A percentile compares a stretch with the other conserved stretches of the same genome.
phyloP scores from a whole-genome alignment of 2,329 filamentous ascomycete genomes.

The Alternaria consortialis region DNA sequence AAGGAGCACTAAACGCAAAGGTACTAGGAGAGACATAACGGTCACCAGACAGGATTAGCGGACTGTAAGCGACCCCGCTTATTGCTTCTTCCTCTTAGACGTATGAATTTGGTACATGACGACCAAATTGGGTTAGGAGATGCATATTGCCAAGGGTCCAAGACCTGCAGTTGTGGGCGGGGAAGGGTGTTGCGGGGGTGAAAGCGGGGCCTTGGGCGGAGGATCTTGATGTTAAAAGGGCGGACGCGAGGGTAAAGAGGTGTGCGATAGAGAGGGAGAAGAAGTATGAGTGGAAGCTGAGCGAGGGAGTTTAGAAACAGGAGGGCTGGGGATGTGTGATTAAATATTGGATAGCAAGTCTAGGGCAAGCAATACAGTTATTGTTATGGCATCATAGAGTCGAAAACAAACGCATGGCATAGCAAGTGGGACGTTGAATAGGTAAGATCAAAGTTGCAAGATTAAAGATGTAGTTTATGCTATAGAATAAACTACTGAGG shows the following conservation, averaged over 20 bases:
- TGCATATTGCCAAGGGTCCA: neutral
- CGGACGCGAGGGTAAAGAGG: neutral
- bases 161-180: constrained; percentile 26
- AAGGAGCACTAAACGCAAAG: too few species aligned
- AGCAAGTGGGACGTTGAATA: neutral
- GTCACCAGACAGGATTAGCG: too few species aligned
- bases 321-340: constrained; percentile 11
- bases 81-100: neutral
- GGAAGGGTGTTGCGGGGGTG: constrained; percentile 13
- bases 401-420: too few species aligned
- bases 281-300: constrained; percentile 18
- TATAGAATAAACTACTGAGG: constrained; percentile 3
- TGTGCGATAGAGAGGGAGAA: constrained; percentile 11
- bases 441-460: neutral
- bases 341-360: too few species aligned
- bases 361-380: too few species aligned
- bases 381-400: too few species aligned
- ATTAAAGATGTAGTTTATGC: constrained; percentile 5
- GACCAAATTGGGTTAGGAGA: constrained; percentile 10
- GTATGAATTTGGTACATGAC: constrained; percentile 14
- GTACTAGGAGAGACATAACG: too few species aligned
- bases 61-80: neutral
- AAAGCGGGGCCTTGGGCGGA: constrained; percentile 22
- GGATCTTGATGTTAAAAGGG: constrained; percentile 7
- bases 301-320: constrained; percentile 17